Base-by-base conservation (phyloP, 768 basidiomycete species). In the Cyclocybe cylindracea region DNA sequence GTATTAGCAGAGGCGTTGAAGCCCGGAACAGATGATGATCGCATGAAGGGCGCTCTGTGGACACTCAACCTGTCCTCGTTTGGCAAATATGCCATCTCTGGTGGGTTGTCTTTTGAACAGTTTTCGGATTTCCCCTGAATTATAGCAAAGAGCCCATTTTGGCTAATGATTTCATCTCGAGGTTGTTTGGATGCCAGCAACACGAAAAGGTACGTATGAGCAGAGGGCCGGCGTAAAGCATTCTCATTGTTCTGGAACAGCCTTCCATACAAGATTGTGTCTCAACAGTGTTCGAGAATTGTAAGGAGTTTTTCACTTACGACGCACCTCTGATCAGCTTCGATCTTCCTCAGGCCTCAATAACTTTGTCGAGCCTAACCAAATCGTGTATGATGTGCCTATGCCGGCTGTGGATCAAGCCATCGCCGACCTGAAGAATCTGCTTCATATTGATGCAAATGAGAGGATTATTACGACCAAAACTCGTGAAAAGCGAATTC, bases 21-120 rank as follows among this genome's bases (percentile, higher is more conserved):
- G 44, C 83, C 86, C 5, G 90, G 87, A 2, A 79, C 78, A 14
- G 91, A 94, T 36, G 90, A 91, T 59, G 91, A 93, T 64, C 79
- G 88, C n/a, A 91, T 94, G 85, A 95, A 97, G 71, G 94, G 94
- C 8, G 89, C 91, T 3, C 68, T 94, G 14, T 93, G 90, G 83
- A 85, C 87, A 4, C 64, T 93, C 31, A 86, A 89, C 61, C 73
- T 77, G 7, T 73, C 84, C 8, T 74, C 76, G 4, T 85, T 92
- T 55, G 86, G 88, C 48, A 77, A 73, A 64, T 81, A 78, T 65
- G 80, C 79, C 1, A 68, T 78, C 9, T 67, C 71, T 49, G 79
- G 79, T 79, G 53, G 46, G 70, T 10, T 19, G 16, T 34, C 0
- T 9, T 59, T 7, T 14, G 0, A 13, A 37, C 8, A 9, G 19